Conservation (phyloP, 305 asterid genomes). For the Solanum hybrid region DNA sequence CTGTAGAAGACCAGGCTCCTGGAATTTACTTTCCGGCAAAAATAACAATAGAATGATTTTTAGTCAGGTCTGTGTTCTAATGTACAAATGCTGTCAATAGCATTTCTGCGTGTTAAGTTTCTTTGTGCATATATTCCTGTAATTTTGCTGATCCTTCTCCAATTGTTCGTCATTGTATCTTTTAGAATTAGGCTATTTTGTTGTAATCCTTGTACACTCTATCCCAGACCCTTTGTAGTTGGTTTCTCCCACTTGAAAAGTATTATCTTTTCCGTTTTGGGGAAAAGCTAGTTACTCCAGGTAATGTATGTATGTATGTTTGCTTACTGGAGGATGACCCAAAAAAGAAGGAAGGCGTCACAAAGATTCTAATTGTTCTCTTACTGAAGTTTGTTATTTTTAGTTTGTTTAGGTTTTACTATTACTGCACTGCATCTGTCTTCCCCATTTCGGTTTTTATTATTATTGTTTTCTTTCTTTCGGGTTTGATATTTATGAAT, state of each 20-base stretch:
- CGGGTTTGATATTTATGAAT: not conserved
- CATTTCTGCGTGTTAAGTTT: not conserved
- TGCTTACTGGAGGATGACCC: not conserved
- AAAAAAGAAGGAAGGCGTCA: not conserved
- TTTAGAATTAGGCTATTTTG: conserved; percentile 2
- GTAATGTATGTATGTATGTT: not conserved
- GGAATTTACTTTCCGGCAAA: conserved; percentile 63
- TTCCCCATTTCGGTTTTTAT: not conserved
- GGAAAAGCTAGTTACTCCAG: not conserved
- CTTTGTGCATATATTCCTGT: conserved; percentile 3
- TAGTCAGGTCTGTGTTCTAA: conserved; percentile 21
- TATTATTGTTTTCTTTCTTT: not conserved
- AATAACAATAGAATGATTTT: conserved; percentile 29
- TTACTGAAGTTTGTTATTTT: not conserved
- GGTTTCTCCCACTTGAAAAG: not conserved
- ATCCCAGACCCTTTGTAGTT: not conserved
- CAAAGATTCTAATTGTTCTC: not conserved
- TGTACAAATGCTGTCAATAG: not conserved
- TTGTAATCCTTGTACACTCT: not conserved
- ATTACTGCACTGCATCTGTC: not conserved
- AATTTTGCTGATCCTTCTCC: not conserved
- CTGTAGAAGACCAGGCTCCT: conserved; percentile 39
- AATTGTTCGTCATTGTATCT: conserved; percentile 1
- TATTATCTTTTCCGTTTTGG: not conserved
- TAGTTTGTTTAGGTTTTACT: not conserved